Evolutionary conservation across 306 rosid species (phyloP), one percentile per base, ranked within the genome.

Genomic region (Notholithocarpus densiflorus): DNA sequence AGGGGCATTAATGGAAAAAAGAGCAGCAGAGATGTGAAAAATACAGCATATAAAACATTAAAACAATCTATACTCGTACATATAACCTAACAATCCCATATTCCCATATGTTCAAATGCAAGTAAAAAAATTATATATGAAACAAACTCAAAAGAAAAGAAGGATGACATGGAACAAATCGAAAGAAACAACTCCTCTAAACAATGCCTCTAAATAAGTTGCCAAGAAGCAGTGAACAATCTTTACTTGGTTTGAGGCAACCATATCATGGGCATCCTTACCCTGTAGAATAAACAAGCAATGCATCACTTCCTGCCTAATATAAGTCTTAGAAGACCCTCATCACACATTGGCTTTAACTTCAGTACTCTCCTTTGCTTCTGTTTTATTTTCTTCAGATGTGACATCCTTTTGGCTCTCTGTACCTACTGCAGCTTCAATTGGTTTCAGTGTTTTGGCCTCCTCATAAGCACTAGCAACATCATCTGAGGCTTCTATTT

Each of bases 381-480:
- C 81, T 81, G 81, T 23, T 24, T 70, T 78, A 27, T 53, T 32
- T 81, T 85, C 62, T 82, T 75, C 37, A 15, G 45, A 23, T 0
- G 31, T 9, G 2, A 13, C 65, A 23, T 32, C 45, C 14, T 45
- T 45, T 21, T 48, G 55, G 17, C 73, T 12, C n/a, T 69, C 77
- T 18, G 43, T 17, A 27, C 32, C 31, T 59, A 11, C 45, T 31
- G 6, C 29, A 69, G 59, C 77, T 60, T 78, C 76, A 56, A 73
- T 61, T 40, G 81, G 40, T 57, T 78, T 80, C 75, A 80, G 84
- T n/a, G 73, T 56, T 75, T 73, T 45, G 3, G 52, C 64, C 17
- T 17, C 5, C 34, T 80, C 56, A 14, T 64, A 5, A 34, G 53
- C 24, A 75, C 74, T 23, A 56, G 32, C 75, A 17, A 14, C 74